Base-by-base conservation (phyloP, 2,329 filamentous ascomycete species). In the Canariomyces notabilis region DNA sequence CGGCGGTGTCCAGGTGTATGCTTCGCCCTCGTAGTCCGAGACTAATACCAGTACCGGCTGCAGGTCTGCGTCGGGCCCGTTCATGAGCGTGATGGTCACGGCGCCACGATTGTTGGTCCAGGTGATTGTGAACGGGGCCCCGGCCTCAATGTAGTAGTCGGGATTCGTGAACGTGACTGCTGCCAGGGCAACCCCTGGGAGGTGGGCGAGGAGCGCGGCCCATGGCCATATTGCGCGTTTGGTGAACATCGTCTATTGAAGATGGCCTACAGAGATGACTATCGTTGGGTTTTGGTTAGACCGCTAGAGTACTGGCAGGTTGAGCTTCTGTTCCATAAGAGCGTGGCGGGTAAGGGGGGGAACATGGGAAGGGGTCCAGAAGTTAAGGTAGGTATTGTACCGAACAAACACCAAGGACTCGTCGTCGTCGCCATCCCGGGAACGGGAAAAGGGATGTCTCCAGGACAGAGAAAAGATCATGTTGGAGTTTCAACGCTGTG, bases 1-100 rank as follows among this genome's bases (percentile, higher is more conserved):
- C 31, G 48, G 48, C 22, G 48, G 48, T 12, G 48, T 50, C 48
- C 48, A 50, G 6, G 32, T 46, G 40, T 46, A 46, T 4, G 32
- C 32, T 11, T 33, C n/a, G 3, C 39, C 40, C 7, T 21, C 15
- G 34, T 38, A 45, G 19, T 21, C 38, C 2, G 42, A n/a, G 8
- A 42, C 38, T 6, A 49, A 39, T 6, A 35, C 26, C 2, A 45
- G n/a, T 19, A 49, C 47, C 2, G 12, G n/a, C 18, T 46, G 26
- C 6, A 49, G 42, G 42, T 49, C 35, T 6, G 6, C 37, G 18
- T 49, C 42, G 4, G 47, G 42, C 14, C 47, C 47, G 5, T 49
- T 38, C 42, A 46, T 49, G 16, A 49, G 42, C 21, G 47, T 35
- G 20, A 49, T 5, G 9, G 42, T 42, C 14, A 49, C 42, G 1